Evolutionary conservation across 2,329 filamentous ascomycete genomes (phyloP).

Genomic region (Tympanopsis confertula): DNA sequence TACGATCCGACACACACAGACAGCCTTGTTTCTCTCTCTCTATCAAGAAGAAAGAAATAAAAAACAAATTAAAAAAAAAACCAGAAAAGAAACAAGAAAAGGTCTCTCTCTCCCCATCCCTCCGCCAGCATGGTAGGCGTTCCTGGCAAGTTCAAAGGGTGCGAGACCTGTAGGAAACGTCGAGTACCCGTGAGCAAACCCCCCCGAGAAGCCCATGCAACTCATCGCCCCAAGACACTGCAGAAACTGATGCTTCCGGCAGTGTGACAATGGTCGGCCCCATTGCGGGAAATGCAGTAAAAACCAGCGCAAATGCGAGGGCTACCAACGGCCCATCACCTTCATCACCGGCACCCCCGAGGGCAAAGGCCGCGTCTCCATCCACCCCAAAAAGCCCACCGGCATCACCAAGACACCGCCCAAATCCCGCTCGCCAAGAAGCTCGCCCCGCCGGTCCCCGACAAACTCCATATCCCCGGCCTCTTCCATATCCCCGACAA

Average conservation of each 20-base stretch:
- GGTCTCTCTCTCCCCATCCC: too few relatives aligned
- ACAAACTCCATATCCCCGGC: too few relatives aligned
- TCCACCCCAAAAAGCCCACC: constrained; percentile 17
- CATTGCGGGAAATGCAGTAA: constrained; percentile 47
- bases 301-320: constrained; percentile 43
- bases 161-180: constrained; percentile 46
- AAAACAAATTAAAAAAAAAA: too few relatives aligned
- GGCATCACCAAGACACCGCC: too few relatives aligned
- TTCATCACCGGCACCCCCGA: constrained; percentile 51
- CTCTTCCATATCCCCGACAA: too few relatives aligned
- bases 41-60: too few relatives aligned
- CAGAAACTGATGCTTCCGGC: constrained; percentile 2
- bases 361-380: constrained; percentile 41
- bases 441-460: too few relatives aligned
- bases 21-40: too few relatives aligned
- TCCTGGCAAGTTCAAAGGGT: constrained; percentile 52
- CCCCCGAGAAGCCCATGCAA: constrained; percentile 3
- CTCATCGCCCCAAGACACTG: neutral
- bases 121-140: constrained; percentile 45
- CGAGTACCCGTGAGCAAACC: constrained; percentile 39
- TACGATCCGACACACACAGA: too few relatives aligned
- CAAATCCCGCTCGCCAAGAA: too few relatives aligned
- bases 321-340: constrained; percentile 50
- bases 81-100: too few relatives aligned
- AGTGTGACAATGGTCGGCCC: constrained; percentile 53